Evolutionary conservation across 805 yeast genomes (phyloP), one percentile per base, ranked within the genome.

Genomic region (Zygosaccharomyces gambellarensis): DNA sequence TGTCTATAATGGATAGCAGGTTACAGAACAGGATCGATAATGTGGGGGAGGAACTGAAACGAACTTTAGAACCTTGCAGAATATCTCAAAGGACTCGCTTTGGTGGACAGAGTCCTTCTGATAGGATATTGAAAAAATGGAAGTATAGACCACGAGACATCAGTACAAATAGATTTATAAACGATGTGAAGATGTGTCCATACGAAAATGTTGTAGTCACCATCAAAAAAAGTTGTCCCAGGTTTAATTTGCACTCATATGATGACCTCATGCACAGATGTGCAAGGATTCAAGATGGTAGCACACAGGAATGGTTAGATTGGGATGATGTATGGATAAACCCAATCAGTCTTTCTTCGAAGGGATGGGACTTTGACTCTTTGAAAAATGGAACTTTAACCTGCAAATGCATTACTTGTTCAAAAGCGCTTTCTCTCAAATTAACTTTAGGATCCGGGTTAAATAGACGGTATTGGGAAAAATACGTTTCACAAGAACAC

Each of bases 291-390:
- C 54, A 51, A 19, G 53, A 50, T 21, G 53, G 42, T 2, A 51
- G 56, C 5, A 48, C 39, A 27, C 45, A 41, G 4, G 8, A 30
- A 4, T 28, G 41, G 38, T 12, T 52, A 36, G 49, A 43, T n/a
- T 58, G 62, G 62, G 56, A 58, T 46, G 49, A 41, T 10, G 27
- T 43, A n/a, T 50, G 54, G 50, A 41, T 57, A 31, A 57, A 57
- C 43, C 56, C 58, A 17, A 43, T 59, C 28, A 48, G 46, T 8
- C 27, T 57, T 29, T 55, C 58, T 17, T 48, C 59, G 11, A 51
- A 53, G 30, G 62, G 62, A 2, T 57, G 64, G 64, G 36, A 22
- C 23, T 36, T 43, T 34, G 11, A 21, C 5, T 17, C 48, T 2
- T n/a, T 43, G 4, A 46, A 39, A 10, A n/a, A 19, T 23, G 30